Conservation (phyloP, 2,329 filamentous ascomycete genomes). For the Niveomyces coronatus region DNA sequence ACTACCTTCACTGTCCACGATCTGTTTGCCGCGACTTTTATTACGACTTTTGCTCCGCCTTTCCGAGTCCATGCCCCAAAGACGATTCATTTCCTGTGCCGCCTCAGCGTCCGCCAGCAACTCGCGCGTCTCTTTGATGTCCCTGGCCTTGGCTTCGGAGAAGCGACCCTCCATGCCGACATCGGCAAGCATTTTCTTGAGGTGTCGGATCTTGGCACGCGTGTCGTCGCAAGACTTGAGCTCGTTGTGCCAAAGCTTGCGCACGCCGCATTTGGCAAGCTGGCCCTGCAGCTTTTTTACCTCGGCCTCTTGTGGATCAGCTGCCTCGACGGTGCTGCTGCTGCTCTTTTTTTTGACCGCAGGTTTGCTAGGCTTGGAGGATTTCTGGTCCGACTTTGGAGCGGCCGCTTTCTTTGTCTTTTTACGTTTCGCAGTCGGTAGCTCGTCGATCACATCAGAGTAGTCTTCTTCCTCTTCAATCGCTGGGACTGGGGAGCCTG, state of each 20-base stretch:
- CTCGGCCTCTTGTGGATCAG: conserved; percentile 60
- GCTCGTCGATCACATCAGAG: conserved; percentile 60
- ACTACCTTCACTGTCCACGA: conserved; percentile 21
- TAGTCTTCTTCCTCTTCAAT: conserved; percentile 29
- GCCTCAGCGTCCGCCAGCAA: conserved; percentile 74
- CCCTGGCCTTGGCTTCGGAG: conserved; percentile 69
- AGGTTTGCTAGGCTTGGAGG: conserved; percentile 21
- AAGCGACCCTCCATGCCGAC: conserved; percentile 83
- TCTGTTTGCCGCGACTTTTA: conserved; percentile 21
- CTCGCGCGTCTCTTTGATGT: conserved; percentile 83
- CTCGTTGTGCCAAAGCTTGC: conserved; percentile 84
- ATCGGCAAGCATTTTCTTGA: conserved; percentile 69
- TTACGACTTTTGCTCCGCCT: conserved; percentile 32
- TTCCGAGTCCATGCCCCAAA: conserved; percentile 55
- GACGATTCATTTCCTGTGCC: conserved; percentile 69
- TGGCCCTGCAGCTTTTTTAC: conserved; percentile 84
- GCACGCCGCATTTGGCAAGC: conserved; percentile 80
- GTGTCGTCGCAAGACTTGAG: conserved; percentile 64
- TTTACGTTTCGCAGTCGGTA: conserved; percentile 46
- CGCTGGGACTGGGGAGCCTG: conserved; percentile 10
- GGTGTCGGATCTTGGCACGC: conserved; percentile 71
- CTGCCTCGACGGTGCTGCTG: conserved; percentile 20
- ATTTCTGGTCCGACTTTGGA: conserved; percentile 16
- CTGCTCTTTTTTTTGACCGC: conserved; percentile 31
- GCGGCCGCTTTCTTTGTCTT: conserved; percentile 30